phyloP scores from a whole-genome alignment of 331 rosid species.

The Phaseolus coccineus region DNA sequence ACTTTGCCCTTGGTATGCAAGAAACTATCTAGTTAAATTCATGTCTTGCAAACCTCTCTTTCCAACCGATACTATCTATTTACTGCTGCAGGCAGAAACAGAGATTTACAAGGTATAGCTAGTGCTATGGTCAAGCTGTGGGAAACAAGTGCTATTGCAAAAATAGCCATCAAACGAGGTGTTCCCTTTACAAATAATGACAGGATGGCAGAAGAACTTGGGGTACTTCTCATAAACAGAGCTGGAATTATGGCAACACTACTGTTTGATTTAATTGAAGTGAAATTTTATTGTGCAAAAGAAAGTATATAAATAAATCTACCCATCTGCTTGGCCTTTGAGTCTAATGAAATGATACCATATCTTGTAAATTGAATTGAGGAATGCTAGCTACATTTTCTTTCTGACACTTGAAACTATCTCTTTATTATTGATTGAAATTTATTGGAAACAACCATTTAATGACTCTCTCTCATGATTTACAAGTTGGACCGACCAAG shows the following conservation, averaged over 20 bases:
- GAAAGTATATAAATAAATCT: not conserved
- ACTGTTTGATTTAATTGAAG: conserved; percentile 38
- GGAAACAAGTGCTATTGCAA: conserved; percentile 86
- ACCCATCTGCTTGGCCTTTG: conserved; percentile 19
- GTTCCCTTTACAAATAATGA: conserved; percentile 79
- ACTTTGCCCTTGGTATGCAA: conserved; percentile 88
- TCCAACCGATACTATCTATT: conserved; percentile 32
- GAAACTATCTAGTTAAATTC: conserved; percentile 43
- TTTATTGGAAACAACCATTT: too few relatives aligned
- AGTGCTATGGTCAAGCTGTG: conserved; percentile 84
- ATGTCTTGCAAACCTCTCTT: conserved; percentile 27
- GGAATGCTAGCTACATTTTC: too few relatives aligned
- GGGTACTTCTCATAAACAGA: conserved; percentile 55
- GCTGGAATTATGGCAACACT: conserved; percentile 31
- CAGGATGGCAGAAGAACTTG: conserved; percentile 95
- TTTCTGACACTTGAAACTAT: too few relatives aligned
- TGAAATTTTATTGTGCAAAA: conserved; percentile 20
- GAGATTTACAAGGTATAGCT: conserved; percentile 95
- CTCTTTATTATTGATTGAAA: too few relatives aligned
- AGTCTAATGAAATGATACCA: not conserved
- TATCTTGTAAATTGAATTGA: conserved; percentile 5
- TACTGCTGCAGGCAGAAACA: conserved; percentile 71
- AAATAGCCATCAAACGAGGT: conserved; percentile 97
- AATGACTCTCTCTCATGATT: too few relatives aligned
- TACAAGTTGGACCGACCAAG: too few relatives aligned